These are phyloP conservation scores for Clonostachys byssicola DNA, from an alignment of 2,329 filamentous ascomycete species.

Conservation along the genomic window DNA sequence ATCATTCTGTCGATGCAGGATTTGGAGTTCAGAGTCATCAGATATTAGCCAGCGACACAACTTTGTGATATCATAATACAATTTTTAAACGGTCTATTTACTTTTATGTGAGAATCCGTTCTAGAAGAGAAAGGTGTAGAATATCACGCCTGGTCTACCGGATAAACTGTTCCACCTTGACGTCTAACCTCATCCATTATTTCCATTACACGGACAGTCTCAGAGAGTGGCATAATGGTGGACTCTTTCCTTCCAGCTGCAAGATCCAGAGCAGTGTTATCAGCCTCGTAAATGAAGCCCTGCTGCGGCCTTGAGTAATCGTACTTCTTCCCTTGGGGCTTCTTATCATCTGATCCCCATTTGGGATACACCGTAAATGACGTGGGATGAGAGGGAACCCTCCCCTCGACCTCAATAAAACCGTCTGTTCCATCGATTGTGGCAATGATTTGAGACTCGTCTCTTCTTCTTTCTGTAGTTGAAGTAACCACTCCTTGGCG, in stretches of 20 bases:
- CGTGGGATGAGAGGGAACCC: constrained; percentile 19
- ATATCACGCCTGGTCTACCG: constrained; percentile 12
- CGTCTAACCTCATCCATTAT: constrained; percentile 40
- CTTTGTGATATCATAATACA: too few relatives aligned
- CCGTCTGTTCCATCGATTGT: constrained; percentile 34
- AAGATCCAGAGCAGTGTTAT: constrained; percentile 33
- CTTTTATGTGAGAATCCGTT: too few relatives aligned
- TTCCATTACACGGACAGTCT: constrained; percentile 38
- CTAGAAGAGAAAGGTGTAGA: too few relatives aligned
- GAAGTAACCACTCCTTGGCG: constrained; percentile 35
- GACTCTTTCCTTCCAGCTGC: constrained; percentile 27
- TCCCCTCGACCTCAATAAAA: constrained; percentile 27
- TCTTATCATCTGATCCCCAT: constrained; percentile 5
- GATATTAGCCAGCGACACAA: too few relatives aligned
- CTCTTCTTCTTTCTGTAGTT: constrained; percentile 7
- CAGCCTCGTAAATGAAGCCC: constrained; percentile 40
- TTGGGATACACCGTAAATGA: constrained; percentile 23
- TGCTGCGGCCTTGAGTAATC: constrained; percentile 23
- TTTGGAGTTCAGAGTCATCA: too few relatives aligned
- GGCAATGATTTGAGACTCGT: constrained; percentile 18
- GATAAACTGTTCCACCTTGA: constrained; percentile 21
- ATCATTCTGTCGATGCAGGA: too few relatives aligned
- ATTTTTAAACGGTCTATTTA: too few relatives aligned
- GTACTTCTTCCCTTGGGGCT: constrained; percentile 21
- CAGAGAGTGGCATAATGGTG: constrained; percentile 35